Evolutionary conservation across 768 basidiomycete genomes (phyloP).

Genomic region (Boletus barrowsii): DNA sequence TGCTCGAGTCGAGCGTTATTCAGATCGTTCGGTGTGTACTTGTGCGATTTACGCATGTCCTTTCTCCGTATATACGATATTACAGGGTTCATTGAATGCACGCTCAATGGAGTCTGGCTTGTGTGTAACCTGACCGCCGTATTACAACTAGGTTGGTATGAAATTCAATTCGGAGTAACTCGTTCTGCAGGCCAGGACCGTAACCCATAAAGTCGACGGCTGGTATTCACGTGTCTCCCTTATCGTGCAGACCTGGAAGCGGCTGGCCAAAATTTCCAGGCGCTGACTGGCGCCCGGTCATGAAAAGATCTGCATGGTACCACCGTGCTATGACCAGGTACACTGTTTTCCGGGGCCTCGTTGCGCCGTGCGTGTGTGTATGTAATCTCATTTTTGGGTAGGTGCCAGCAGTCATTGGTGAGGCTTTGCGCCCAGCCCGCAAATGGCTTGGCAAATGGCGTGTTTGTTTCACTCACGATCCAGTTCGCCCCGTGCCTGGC

Average conservation of each 20-base stretch:
- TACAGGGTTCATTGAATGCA: slow-evolving; percentile 27
- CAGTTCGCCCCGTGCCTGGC: slow-evolving; percentile 11
- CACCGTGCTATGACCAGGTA: slow-evolving; percentile 16
- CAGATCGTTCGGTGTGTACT: slow-evolving; percentile 29
- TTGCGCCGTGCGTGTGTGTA: slow-evolving; percentile 21
- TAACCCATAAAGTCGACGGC: slow-evolving; percentile 18
- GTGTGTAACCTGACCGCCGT: slow-evolving; percentile 11
- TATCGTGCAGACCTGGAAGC: slow-evolving; percentile 32
- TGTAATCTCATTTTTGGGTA: slow-evolving; percentile 22
- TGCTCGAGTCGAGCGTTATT: slow-evolving; percentile 25
- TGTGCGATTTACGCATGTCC: slow-evolving; percentile 6
- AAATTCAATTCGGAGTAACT: slow-evolving; percentile 37
- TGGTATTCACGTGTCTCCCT: slow-evolving; percentile 19
- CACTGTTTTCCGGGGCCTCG: slow-evolving; percentile 13
- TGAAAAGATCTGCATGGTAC: slow-evolving; percentile 31
- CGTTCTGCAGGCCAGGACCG: slow-evolving; percentile 29
- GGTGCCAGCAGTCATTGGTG: slow-evolving; percentile 25
- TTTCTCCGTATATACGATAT: neutral
- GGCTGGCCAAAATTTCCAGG: slow-evolving; percentile 33
- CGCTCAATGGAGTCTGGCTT: slow-evolving; percentile 8
- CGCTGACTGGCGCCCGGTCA: slow-evolving; percentile 34
- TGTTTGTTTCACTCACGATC: slow-evolving; percentile 10
- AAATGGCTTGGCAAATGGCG: slow-evolving; percentile 13
- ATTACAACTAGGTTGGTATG: slow-evolving; percentile 33
- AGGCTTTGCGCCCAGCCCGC: slow-evolving; percentile 12